Percentiles rank a stretch among this genome's conserved stretches.
Conservation (phyloP, 495 filamentous ascomycete genomes). For the Aspergillus nidulans region DNA sequence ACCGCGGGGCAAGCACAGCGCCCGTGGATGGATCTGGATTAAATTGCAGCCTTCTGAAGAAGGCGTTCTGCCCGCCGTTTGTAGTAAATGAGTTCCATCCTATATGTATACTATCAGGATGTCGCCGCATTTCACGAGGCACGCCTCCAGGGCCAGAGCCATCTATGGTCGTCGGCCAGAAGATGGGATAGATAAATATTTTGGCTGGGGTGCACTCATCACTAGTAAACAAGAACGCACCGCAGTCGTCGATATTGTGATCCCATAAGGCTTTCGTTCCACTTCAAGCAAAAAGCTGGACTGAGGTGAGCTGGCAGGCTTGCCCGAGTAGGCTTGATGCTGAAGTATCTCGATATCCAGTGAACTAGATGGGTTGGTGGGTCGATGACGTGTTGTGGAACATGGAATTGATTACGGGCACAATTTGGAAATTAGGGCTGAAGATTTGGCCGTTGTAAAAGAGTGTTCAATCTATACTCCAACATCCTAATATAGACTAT, state of each 20-base stretch:
- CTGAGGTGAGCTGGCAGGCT: too few species aligned
- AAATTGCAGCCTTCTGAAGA: slow-evolving; percentile 21
- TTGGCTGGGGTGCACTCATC: slow-evolving; percentile 16
- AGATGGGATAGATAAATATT: slow-evolving; percentile 20
- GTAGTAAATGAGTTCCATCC: slow-evolving; percentile 19
- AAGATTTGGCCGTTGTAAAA: too few species aligned
- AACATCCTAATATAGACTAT: too few species aligned
- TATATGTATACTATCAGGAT: slow-evolving; percentile 21
- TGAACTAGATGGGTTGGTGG: too few species aligned
- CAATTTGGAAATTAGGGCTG: too few species aligned
- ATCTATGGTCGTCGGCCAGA: slow-evolving; percentile 9
- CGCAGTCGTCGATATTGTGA: slow-evolving; percentile 19
- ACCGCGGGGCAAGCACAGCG: slow-evolving; percentile 12
- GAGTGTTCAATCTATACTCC: too few species aligned
- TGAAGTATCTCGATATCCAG: too few species aligned
- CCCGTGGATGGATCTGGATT: slow-evolving; percentile 15
- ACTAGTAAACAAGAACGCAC: slow-evolving; percentile 6
- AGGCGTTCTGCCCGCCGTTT: slow-evolving; percentile 8
- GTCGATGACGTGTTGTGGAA: too few species aligned
- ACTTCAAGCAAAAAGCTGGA: slow-evolving; percentile 14
- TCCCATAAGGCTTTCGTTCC: slow-evolving; percentile 15
- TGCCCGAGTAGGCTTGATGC: too few species aligned
- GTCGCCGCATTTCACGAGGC: slow-evolving; percentile 20
- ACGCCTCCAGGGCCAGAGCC: slow-evolving; percentile 9
- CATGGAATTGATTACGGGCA: too few species aligned